Evolutionary conservation across 306 rosid species (phyloP), one percentile per base, ranked within the genome.

Genomic region (Senna siamea): DNA sequence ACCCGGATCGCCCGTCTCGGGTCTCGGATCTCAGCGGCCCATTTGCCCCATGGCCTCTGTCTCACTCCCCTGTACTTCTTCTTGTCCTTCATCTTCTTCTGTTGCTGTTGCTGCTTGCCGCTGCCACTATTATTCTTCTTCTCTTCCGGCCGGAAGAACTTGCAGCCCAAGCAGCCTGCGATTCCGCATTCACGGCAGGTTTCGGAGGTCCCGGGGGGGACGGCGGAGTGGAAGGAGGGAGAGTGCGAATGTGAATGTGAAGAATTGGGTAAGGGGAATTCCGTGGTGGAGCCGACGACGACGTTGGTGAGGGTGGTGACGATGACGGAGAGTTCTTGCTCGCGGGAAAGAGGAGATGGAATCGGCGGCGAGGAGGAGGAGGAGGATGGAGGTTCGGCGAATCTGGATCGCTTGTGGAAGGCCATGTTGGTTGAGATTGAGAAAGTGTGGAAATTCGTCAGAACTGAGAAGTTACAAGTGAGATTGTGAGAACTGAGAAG

Each of bases 31-130:
- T 94, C 98, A 0, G 98, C 90, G 0, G 97, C 98, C 97, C 97
- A 94, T 75, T 94, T 94, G 0, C 97, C 98, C 98, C 97, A 94
- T 0, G 99, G 99, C 70, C 99, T 83, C 76, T 92, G 99, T 47
- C 97, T 83, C 35, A 94, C 99, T 9, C 97, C 99, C 30, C 99
- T 82, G 84, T 66, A 94, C 13, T 88, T 91, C 84, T 89, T 94
- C 84, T 89, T 89, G 14, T 51, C 54, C 58, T 92, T 58, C 56
- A 73, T 88, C 66, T 69, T 67, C 58, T 80, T 57, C 54, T 71
- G 87, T 66, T 73, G 85, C 48, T 77, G n/a, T n/a, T n/a, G n/a
- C n/a, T n/a, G n/a, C n/a, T n/a, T n/a, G n/a, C n/a, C 50, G 83
- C 62, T 73, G 15, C 62, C 70, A 7, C 5, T 23, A 18, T 18